Conservation (phyloP, 345 rosid genomes). For the Cardamine chenopodiifolia region DNA sequence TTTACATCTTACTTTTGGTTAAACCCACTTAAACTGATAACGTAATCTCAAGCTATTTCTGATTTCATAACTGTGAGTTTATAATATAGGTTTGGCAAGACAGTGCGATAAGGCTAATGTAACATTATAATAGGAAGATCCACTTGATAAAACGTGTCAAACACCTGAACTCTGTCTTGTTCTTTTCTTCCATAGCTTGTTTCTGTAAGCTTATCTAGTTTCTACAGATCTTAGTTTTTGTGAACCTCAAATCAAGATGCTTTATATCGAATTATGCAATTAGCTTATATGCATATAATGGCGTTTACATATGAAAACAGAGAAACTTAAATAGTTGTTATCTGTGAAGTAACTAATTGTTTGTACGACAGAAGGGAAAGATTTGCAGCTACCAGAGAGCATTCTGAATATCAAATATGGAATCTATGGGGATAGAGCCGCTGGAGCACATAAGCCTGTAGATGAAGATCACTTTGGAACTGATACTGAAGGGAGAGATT, state of each 20-base stretch:
- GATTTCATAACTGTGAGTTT: constrained; percentile 1
- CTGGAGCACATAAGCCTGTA: constrained; percentile 89
- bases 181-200: background rate
- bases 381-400: constrained; percentile 54
- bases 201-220: background rate
- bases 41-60: constrained; percentile 14
- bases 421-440: constrained; percentile 72
- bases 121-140: constrained; percentile 5
- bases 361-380: constrained; percentile 52
- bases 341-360: constrained; percentile 28
- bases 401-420: constrained; percentile 77
- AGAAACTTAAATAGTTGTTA: background rate
- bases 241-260: background rate
- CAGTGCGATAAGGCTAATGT: background rate
- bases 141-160: constrained; percentile 2
- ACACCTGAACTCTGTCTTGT: constrained; percentile 8
- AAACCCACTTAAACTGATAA: constrained; percentile 18
- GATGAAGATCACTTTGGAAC: constrained; percentile 43
- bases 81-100: constrained; percentile 10
- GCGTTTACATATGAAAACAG: constrained; percentile 3
- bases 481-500: constrained; percentile 50
- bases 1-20: constrained; percentile 7
- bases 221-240: background rate
- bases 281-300: background rate
- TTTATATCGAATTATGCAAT: background rate